phyloP scores from a whole-genome alignment of 1,284 basidiomycete species.

The Boletus holoroseus region DNA sequence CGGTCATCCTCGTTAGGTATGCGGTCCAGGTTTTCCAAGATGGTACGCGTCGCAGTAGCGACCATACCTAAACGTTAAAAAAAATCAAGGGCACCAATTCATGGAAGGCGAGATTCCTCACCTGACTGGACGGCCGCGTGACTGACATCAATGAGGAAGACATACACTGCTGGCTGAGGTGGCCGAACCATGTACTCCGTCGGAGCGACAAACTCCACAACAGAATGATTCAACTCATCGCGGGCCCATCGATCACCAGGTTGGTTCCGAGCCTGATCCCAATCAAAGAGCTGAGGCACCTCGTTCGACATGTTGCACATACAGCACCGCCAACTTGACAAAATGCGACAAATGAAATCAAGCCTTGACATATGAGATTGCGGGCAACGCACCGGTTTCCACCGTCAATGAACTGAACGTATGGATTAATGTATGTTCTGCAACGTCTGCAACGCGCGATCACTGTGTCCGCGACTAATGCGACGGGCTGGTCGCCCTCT shows the following conservation, averaged over 20 bases:
- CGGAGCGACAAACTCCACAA: constrained; percentile 96
- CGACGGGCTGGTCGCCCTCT: constrained; percentile 74
- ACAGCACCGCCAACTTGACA: constrained; percentile 88
- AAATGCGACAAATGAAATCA: constrained; percentile 10
- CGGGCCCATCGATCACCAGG: constrained; percentile 94
- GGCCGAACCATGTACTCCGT: constrained; percentile 99
- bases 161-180: constrained; percentile 94
- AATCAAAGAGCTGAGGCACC: constrained; percentile 97
- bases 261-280: constrained; percentile 91
- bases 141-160: constrained; percentile 96
- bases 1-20: constrained; percentile 93
- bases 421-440: constrained; percentile 98
- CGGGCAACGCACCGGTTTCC: constrained; percentile 69
- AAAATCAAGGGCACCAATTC: neutral
- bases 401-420: constrained; percentile 97
- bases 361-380: neutral
- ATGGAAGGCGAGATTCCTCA: constrained; percentile 26
- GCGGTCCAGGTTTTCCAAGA: constrained; percentile 91
- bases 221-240: constrained; percentile 88
- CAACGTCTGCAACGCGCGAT: constrained; percentile 97
- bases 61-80: constrained; percentile 73
- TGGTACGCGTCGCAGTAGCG: constrained; percentile 92
- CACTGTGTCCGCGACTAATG: constrained; percentile 88
- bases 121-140: constrained; percentile 86
- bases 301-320: constrained; percentile 99